A percentile compares a stretch with the other conserved stretches of the same genome.
Evolutionary conservation across 2,329 filamentous ascomycete genomes (phyloP).

Genomic region (Thielaviopsis punctulata): DNA sequence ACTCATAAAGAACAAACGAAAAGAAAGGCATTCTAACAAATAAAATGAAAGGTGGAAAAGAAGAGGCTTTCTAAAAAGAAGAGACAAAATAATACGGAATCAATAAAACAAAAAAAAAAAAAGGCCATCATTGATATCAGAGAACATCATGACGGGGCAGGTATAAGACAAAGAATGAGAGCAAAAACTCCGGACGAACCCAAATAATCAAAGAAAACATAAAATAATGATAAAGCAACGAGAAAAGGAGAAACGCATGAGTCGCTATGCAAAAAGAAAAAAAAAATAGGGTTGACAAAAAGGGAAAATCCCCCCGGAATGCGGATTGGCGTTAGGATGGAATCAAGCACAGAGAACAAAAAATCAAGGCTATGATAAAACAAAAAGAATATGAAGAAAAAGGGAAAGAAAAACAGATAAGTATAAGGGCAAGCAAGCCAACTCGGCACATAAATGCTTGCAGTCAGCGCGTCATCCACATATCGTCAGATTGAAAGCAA

Average conservation of each 20-base stretch:
- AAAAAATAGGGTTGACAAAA: constrained; percentile 1
- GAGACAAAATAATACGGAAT: constrained; percentile 1
- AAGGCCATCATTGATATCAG: constrained; percentile 4
- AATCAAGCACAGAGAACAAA: too few relatives aligned
- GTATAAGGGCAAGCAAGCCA: not conserved
- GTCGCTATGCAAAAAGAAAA: constrained; percentile 5
- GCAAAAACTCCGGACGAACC: not conserved
- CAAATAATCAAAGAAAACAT: not conserved
- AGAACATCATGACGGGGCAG: not conserved
- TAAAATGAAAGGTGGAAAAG: not conserved
- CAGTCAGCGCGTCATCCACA: not conserved
- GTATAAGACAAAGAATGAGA: not conserved
- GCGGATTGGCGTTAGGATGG: too few relatives aligned
- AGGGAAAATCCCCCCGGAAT: too few relatives aligned
- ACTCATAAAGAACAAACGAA: not conserved
- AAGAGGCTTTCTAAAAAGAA: constrained; percentile 4
- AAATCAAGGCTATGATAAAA: not conserved
- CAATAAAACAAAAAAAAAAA: not conserved
- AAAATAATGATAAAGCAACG: not conserved
- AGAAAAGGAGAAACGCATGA: not conserved
- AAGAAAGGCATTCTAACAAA: not conserved
- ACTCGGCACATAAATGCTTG: not conserved
- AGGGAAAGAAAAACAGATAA: not conserved
- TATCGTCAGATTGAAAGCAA: not conserved
- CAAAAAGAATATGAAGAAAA: not conserved